Evolutionary conservation across 2,329 filamentous ascomycete genomes (phyloP).

Genomic region (Aspergillus sp.): DNA sequence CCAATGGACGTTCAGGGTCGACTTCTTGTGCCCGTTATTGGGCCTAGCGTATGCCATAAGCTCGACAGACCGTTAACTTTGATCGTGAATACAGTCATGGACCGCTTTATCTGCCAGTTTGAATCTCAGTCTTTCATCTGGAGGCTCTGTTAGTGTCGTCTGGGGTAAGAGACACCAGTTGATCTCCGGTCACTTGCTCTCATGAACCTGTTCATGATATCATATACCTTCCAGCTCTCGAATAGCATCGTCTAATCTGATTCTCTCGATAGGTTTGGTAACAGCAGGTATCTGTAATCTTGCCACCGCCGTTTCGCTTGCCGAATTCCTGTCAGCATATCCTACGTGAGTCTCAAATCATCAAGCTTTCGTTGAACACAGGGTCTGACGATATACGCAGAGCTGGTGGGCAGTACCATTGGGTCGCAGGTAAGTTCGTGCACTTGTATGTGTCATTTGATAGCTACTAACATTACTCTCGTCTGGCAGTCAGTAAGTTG

Average conservation of each 20-base stretch:
- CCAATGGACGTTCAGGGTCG: constrained; percentile 1
- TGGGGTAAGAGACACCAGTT: constrained; percentile 59
- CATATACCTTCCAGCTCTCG: not conserved
- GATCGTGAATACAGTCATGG: constrained; percentile 48
- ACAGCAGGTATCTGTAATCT: constrained; percentile 68
- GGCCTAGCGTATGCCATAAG: not conserved
- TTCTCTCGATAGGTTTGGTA: constrained; percentile 41
- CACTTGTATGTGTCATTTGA: not conserved
- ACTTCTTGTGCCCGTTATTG: not conserved
- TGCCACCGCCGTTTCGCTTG: constrained; percentile 66
- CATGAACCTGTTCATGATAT: not conserved
- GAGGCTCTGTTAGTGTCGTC: constrained; percentile 68
- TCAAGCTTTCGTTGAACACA: not conserved
- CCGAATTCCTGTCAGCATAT: constrained; percentile 69
- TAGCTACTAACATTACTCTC: constrained; percentile 2
- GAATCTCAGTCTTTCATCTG: constrained; percentile 64
- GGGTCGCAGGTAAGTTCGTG: constrained; percentile 57
- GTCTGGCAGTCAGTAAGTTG: constrained; percentile 35
- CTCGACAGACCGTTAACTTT: constrained; percentile 10
- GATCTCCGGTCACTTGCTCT: not conserved
- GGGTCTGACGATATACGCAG: constrained; percentile 20
- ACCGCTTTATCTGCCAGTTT: constrained; percentile 60
- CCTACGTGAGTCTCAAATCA: constrained; percentile 41
- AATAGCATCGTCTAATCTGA: not conserved
- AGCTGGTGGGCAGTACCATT: constrained; percentile 67